Evolutionary conservation across 768 basidiomycete genomes (phyloP).

Genomic region (Boletus reticulatus): DNA sequence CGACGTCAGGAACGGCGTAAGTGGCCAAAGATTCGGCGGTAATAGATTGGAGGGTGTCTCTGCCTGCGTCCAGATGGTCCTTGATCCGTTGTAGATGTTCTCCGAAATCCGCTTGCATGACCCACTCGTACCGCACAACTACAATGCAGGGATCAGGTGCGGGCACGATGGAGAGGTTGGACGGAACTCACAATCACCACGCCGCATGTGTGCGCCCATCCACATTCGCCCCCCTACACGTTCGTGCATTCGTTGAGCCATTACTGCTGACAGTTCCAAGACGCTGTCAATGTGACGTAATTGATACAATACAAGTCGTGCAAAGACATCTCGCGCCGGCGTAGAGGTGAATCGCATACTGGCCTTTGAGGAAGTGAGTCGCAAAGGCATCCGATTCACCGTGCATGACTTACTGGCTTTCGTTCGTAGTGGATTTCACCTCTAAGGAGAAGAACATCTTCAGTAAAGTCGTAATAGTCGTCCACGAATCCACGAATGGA

Average conservation of each 20-base stretch:
- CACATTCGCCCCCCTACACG: constrained; percentile 34
- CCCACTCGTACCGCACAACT: constrained; percentile 36
- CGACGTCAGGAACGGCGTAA: constrained; percentile 23
- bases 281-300: constrained; percentile 29
- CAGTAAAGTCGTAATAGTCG: constrained; percentile 33
- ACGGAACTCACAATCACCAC: constrained; percentile 38
- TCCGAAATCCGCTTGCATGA: constrained; percentile 34
- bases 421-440: constrained; percentile 41
- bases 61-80: constrained; percentile 19
- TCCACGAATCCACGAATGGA: constrained; percentile 40
- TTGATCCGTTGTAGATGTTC: constrained; percentile 37
- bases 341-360: constrained; percentile 33
- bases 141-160: not conserved
- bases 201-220: constrained; percentile 45
- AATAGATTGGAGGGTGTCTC: constrained; percentile 19
- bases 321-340: constrained; percentile 31
- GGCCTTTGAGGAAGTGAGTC: constrained; percentile 26
- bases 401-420: constrained; percentile 34
- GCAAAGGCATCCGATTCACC: not conserved
- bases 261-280: constrained; percentile 26
- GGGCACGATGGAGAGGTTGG: too few species aligned
- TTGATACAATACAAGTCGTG: constrained; percentile 32
- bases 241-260: constrained; percentile 34
- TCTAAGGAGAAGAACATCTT: constrained; percentile 39
- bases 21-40: constrained; percentile 13